A percentile compares a stretch with the other conserved stretches of the same genome.
phyloP scores from a whole-genome alignment of 352 stramenopile species.

The Phytophthora capsici region DNA sequence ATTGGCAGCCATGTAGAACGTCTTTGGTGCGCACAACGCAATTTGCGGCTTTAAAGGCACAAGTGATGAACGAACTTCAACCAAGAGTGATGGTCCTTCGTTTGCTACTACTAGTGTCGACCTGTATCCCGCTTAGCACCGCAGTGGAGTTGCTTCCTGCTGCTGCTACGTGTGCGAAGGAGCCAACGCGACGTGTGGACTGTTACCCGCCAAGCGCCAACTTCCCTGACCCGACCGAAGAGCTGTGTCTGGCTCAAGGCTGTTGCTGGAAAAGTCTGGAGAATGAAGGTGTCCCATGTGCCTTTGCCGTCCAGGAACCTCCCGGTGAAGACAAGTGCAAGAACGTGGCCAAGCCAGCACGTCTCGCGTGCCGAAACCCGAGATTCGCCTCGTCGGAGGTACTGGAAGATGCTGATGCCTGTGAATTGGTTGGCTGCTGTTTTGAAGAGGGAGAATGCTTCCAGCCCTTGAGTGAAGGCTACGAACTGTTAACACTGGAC shows the following conservation, averaged over 20 bases:
- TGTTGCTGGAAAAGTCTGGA: constrained; percentile 83
- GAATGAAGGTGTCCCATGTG: constrained; percentile 65
- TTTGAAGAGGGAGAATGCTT: constrained; percentile 71
- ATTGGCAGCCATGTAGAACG: constrained; percentile 1
- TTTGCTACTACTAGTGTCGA: constrained; percentile 24
- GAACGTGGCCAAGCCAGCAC: constrained; percentile 45
- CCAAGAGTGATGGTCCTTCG: constrained; percentile 35
- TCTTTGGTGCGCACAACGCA: constrained; percentile 22
- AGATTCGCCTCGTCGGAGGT: constrained; percentile 47
- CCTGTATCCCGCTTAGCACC: constrained; percentile 19
- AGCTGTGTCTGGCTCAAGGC: constrained; percentile 81
- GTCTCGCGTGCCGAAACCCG: constrained; percentile 80
- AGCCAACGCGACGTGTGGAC: constrained; percentile 55
- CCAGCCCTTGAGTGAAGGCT: constrained; percentile 72
- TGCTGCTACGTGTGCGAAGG: constrained; percentile 32
- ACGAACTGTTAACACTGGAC: constrained; percentile 69
- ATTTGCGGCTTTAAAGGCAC: constrained; percentile 19
- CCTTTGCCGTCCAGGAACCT: constrained; percentile 46
- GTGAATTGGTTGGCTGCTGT: constrained; percentile 72
- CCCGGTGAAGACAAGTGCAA: constrained; percentile 36
- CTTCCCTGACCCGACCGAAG: constrained; percentile 78
- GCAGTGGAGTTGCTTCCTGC: constrained; percentile 15
- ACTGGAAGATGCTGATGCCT: constrained; percentile 40
- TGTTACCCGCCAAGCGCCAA: constrained; percentile 70
- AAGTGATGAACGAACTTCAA: neutral